These are phyloP conservation scores for Monosporozyma servazzii DNA, from an alignment of 805 yeast species.

Conservation along the genomic window DNA sequence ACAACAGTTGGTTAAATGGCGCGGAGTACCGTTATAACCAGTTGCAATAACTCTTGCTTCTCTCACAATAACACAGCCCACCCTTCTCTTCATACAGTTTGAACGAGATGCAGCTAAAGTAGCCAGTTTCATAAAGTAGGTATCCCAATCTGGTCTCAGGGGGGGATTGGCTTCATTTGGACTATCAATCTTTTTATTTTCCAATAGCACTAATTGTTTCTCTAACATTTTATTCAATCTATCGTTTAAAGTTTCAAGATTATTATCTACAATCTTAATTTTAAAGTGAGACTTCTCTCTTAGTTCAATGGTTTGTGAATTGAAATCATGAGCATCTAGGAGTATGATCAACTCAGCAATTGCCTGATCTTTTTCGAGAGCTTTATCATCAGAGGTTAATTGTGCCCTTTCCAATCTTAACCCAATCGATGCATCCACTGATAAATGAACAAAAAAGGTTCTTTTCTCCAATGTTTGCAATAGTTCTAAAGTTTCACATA, in stretches of 20 bases:
- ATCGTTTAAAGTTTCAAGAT: neutral
- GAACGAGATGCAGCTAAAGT: conserved; percentile 86
- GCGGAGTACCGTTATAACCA: conserved; percentile 96
- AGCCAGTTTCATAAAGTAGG: conserved; percentile 89
- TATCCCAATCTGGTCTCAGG: conserved; percentile 85
- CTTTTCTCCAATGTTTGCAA: conserved; percentile 47
- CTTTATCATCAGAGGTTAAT: conserved; percentile 2
- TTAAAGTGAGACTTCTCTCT: conserved; percentile 21
- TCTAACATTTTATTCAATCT: conserved; percentile 9
- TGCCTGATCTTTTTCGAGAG: conserved; percentile 8
- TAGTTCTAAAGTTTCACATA: conserved; percentile 35
- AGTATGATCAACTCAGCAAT: conserved; percentile 31
- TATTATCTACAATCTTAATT: conserved; percentile 11
- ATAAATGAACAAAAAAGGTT: conserved; percentile 76
- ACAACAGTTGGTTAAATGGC: conserved; percentile 78
- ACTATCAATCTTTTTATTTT: conserved; percentile 7
- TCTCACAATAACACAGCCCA: conserved; percentile 89
- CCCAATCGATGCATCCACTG: conserved; percentile 62
- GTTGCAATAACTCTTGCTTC: conserved; percentile 86
- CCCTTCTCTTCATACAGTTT: conserved; percentile 95
- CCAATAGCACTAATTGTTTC: conserved; percentile 10
- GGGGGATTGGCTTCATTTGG: conserved; percentile 21
- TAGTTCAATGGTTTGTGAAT: conserved; percentile 12
- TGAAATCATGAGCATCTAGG: conserved; percentile 25
- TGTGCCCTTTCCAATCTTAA: conserved; percentile 33